Conservation (phyloP, 176 grass and related monocot genomes). For the Triticum turgidum region DNA sequence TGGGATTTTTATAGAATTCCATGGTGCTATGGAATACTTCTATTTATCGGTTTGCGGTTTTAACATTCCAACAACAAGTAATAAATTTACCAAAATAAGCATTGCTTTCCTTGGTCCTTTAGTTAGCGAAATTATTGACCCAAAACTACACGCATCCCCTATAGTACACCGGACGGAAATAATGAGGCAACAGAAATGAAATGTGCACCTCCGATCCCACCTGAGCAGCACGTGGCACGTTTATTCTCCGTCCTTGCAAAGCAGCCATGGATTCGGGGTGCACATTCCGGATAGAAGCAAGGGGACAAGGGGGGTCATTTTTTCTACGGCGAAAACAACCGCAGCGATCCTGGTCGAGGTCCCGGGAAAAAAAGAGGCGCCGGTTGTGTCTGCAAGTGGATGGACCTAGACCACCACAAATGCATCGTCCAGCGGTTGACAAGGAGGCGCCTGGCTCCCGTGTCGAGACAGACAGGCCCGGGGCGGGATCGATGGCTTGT, state of each 20-base stretch:
- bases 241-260: not conserved
- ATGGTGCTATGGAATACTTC: too few relatives aligned
- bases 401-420: constrained; percentile 3
- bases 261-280: not conserved
- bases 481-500: not conserved
- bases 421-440: not conserved
- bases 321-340: not conserved
- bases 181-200: not conserved
- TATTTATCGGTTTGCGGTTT: too few relatives aligned
- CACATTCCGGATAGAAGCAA: not conserved
- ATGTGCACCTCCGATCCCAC: not conserved
- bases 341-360: not conserved
- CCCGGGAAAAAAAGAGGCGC: not conserved
- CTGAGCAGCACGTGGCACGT: not conserved
- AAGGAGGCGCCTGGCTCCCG: not conserved
- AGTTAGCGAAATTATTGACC: too few relatives aligned
- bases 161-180: too few relatives aligned
- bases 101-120: too few relatives aligned
- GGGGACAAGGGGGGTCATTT: too few relatives aligned
- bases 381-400: not conserved
- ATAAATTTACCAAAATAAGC: too few relatives aligned
- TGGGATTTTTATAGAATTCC: too few relatives aligned
- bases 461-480: not conserved
- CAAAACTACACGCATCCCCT: too few relatives aligned
- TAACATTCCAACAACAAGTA: too few relatives aligned